Conservation (phyloP, 2,329 filamentous ascomycete genomes). For the Penicillium sp. region DNA sequence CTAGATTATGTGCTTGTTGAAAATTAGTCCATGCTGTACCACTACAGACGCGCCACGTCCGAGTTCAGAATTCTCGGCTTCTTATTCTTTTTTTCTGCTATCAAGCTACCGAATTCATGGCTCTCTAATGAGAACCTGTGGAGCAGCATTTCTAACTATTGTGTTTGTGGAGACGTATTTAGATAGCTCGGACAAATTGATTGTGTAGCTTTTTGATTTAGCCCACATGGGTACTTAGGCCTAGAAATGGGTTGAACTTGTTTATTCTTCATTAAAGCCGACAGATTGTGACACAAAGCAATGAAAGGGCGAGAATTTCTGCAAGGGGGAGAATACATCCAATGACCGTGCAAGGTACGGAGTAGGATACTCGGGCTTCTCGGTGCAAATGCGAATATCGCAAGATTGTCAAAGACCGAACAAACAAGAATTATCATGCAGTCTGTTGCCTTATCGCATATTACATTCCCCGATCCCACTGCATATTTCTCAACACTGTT, state of each 20-base stretch:
- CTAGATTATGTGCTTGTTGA: background rate
- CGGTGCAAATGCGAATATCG: background rate
- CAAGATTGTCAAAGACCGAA: background rate
- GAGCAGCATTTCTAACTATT: background rate
- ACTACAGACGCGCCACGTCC: background rate
- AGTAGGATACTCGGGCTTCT: background rate
- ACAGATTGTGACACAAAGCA: background rate
- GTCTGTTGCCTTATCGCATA: background rate
- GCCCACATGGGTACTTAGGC: background rate
- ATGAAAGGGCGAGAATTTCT: background rate
- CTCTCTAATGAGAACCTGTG: too few relatives aligned
- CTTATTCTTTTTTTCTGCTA: background rate
- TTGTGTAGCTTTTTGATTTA: background rate
- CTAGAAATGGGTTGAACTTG: background rate
- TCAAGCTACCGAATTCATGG: too few relatives aligned
- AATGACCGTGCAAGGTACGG: background rate
- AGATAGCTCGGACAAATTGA: background rate
- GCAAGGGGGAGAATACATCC: background rate
- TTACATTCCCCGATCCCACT: background rate
- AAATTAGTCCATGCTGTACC: background rate
- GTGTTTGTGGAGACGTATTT: background rate
- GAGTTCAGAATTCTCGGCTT: background rate
- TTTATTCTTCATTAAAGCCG: background rate
- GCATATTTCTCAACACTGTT: background rate
- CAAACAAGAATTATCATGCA: background rate